These are phyloP conservation scores for Didymella pomorum DNA, from an alignment of 2,329 filamentous ascomycete genomes.

Conservation along the genomic window DNA sequence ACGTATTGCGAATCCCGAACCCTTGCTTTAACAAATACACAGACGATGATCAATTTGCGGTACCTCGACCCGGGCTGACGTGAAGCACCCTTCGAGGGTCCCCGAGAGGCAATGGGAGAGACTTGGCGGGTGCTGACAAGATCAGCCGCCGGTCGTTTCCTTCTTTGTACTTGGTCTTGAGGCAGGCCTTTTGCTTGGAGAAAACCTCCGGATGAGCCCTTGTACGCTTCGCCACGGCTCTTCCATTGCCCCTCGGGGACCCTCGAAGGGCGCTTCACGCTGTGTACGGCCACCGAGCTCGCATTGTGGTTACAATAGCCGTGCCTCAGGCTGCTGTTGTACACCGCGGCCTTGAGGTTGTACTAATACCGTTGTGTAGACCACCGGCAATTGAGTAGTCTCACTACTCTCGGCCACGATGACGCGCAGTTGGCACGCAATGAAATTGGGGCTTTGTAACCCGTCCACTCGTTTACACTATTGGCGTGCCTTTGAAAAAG, in stretches of 20 bases:
- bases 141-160: not conserved
- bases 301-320: constrained; percentile 20
- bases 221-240: not conserved
- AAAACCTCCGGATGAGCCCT: not conserved
- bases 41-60: not conserved
- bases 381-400: not conserved
- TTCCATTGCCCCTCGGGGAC: not conserved
- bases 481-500: too few relatives aligned
- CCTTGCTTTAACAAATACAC: not conserved
- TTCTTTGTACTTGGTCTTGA: not conserved
- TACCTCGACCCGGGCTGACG: not conserved
- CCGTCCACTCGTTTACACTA: not conserved
- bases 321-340: constrained; percentile 22
- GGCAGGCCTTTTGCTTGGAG: not conserved
- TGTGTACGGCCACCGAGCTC: constrained; percentile 2
- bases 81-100: not conserved
- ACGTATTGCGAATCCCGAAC: not conserved
- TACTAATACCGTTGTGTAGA: constrained; percentile 7
- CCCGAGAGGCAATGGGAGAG: not conserved
- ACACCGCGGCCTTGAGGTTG: constrained; percentile 1
- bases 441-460: not conserved
- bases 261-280: not conserved
- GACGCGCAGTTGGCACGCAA: too few relatives aligned
- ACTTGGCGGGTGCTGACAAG: not conserved
- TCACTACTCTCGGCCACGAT: not conserved